Conservation (phyloP, 169 alveolate genomes). For the Plasmodium gallinaceum region DNA sequence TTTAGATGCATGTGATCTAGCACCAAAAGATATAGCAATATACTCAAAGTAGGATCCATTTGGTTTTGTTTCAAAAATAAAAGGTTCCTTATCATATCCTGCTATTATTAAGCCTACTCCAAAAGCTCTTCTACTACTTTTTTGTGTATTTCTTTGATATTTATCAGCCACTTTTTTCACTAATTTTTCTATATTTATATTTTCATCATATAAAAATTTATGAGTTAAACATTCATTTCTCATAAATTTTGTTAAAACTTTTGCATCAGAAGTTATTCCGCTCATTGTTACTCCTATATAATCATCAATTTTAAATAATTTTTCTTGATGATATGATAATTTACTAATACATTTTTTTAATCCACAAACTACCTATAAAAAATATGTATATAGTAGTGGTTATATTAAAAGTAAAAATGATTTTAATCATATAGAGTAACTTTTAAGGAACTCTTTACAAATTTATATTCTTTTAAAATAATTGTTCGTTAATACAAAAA, state of each 20-base stretch:
- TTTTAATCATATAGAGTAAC: background rate
- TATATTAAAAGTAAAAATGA: slow-evolving; percentile 17
- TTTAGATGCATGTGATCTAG: slow-evolving; percentile 97
- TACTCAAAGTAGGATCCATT: slow-evolving; percentile 97
- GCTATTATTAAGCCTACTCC: slow-evolving; percentile 98
- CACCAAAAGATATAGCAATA: slow-evolving; percentile 97
- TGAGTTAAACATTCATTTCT: slow-evolving; percentile 95
- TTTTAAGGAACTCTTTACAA: background rate
- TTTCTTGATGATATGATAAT: slow-evolving; percentile 95
- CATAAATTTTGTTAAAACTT: slow-evolving; percentile 87
- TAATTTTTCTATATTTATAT: slow-evolving; percentile 93
- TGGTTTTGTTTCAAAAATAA: slow-evolving; percentile 96
- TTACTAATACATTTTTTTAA: slow-evolving; percentile 92
- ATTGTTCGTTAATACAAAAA: no score
- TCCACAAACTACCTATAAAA: slow-evolving; percentile 90
- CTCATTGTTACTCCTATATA: slow-evolving; percentile 98
- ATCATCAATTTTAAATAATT: slow-evolving; percentile 95
- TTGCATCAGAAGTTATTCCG: slow-evolving; percentile 99
- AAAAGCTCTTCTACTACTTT: slow-evolving; percentile 97
- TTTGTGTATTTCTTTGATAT: slow-evolving; percentile 96
- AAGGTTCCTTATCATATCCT: slow-evolving; percentile 94
- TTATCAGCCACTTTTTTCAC: slow-evolving; percentile 94
- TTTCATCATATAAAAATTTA: slow-evolving; percentile 94
- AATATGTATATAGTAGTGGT: background rate
- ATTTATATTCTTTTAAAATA: no score